phyloP scores from a whole-genome alignment of 305 asterid species.

The Vinca major region DNA sequence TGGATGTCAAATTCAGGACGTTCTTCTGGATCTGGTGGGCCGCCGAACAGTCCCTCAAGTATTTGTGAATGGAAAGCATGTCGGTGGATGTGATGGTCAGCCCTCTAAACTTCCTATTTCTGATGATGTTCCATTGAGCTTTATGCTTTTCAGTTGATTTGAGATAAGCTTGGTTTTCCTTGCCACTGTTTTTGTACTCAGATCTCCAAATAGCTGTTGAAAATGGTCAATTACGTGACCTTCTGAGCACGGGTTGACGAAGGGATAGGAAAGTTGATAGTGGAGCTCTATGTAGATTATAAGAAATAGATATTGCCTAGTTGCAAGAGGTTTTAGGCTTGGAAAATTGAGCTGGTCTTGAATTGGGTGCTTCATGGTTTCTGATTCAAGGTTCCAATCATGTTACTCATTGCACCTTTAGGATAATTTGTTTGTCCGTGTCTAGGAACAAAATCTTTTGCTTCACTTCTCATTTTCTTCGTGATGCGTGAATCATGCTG shows the following conservation, averaged over 20 bases:
- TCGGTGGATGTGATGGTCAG: conserved; percentile 90
- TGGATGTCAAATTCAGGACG: conserved; percentile 69
- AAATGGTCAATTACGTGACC: conserved; percentile 57
- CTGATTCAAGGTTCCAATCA: neutral
- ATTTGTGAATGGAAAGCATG: conserved; percentile 86
- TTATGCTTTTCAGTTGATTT: conserved; percentile 6
- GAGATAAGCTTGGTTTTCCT: neutral
- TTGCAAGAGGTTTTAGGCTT: neutral
- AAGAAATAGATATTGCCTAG: conserved; percentile 9
- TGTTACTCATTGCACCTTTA: neutral
- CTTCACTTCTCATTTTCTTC: neutral
- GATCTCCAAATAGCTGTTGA: conserved; percentile 61
- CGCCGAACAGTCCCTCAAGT: conserved; percentile 90
- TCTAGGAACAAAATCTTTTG: neutral
- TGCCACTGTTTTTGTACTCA: conserved; percentile 17
- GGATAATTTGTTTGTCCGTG: neutral
- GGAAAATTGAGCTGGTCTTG: conserved; percentile 3
- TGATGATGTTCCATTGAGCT: neutral
- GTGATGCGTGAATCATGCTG: neutral
- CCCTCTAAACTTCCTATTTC: conserved; percentile 10
- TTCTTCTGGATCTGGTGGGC: conserved; percentile 71
- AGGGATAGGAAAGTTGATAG: conserved; percentile 13
- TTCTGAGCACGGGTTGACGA: conserved; percentile 58
- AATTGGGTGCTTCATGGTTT: neutral
- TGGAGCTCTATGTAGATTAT: conserved; percentile 5